Evolutionary conservation across 1,139 yeast species (phyloP).

Genomic region (Candida sp.): DNA sequence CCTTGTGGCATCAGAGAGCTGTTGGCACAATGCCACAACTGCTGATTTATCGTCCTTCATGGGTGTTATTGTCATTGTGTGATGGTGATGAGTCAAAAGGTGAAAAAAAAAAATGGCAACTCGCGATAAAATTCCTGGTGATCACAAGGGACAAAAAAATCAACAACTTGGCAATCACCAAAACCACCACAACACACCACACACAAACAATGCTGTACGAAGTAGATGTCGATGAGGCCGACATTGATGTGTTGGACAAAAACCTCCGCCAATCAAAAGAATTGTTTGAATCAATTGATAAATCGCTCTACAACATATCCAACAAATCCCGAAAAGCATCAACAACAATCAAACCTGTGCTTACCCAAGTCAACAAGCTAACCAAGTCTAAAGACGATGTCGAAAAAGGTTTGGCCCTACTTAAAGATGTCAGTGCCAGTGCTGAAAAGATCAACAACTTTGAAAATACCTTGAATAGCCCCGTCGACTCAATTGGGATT

Average conservation of each 20-base stretch:
- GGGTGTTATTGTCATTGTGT: neutral
- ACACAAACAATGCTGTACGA: conserved; percentile 20
- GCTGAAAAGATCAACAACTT: conserved; percentile 63
- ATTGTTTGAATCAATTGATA: conserved; percentile 58
- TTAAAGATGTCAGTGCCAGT: conserved; percentile 66
- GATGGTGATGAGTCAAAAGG: neutral
- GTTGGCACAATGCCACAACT: conserved; percentile 15
- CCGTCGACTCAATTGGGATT: conserved; percentile 44
- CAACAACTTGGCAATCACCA: neutral
- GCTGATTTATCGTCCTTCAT: conserved; percentile 18
- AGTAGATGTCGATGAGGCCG: conserved; percentile 80
- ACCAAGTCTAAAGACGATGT: conserved; percentile 61
- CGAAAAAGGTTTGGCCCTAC: conserved; percentile 61
- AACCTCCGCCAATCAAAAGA: conserved; percentile 63
- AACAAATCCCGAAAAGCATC: conserved; percentile 66
- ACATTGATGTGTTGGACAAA: conserved; percentile 80
- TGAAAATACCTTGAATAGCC: conserved; percentile 45
- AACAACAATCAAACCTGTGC: conserved; percentile 69
- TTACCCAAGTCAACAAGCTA: conserved; percentile 63
- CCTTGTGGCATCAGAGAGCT: conserved; percentile 20
- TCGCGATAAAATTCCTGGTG: neutral
- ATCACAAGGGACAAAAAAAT: neutral
- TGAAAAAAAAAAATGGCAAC: neutral
- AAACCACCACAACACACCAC: neutral
- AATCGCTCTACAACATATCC: conserved; percentile 60